Evolutionary conservation across 352 stramenopile genomes (phyloP), one percentile per base, ranked within the genome.

Genomic region (Pythium folliculosum): DNA sequence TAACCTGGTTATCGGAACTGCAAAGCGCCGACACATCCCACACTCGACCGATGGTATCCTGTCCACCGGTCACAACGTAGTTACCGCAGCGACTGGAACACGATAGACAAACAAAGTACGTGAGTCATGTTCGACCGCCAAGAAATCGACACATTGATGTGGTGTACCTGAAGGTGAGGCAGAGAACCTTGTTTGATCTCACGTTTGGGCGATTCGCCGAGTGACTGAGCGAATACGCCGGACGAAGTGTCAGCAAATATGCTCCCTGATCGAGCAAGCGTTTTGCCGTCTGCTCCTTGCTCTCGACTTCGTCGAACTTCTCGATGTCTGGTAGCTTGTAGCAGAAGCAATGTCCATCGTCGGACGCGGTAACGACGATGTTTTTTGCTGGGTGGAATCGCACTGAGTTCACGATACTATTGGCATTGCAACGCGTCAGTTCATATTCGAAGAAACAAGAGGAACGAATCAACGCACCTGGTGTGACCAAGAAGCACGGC

Each of bases 271-370:
- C 66, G 27, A 88, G 80, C 23, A 96, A 66, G 13, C 88, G 86
- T 32, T 90, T 86, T 9, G 85, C 86, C 25, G 86, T 96, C 71
- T 96, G 77, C 32, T 88, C 78, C 62, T 88, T 93, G 17, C 83
- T 88, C 67, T 96, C 88, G 0, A 62, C 71, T 30, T 80, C 62
- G 5, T 83, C 72, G 56, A 78, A 78, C 1, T 63, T 65, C 12
- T 76, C 74, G 27, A 97, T 84, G 16, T 92, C 81, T 0, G 90
- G 84, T 0, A 98, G 73, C 56, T 95, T 93, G 77, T 96, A 98
- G 67, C 94, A 93, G 52, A 95, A 96, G 64, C 88, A 95, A 7
- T 84, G 82, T 0, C 93, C 93, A 68, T 98, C 92, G 58, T 98
- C 92, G n/a, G 88, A 97, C 17, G 90, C 90, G 1, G 86, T 97